Percentiles rank a stretch among this genome's conserved stretches.
Conservation (phyloP, 1,284 basidiomycete species). For the Inonotus hispidus region DNA sequence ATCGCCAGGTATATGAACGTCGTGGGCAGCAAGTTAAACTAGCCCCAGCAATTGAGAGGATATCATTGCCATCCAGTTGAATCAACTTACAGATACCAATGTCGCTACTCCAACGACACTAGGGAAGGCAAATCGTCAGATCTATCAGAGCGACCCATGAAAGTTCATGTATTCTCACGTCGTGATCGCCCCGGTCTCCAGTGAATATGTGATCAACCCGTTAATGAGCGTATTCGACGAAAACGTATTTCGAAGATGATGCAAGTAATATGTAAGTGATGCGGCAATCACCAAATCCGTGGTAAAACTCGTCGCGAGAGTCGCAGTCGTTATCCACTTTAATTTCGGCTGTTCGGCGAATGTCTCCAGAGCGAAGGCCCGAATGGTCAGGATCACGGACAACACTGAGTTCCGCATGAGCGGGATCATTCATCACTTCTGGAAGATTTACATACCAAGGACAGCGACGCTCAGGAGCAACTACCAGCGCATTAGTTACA, state of each 20-base stretch:
- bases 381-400: constrained; percentile 38
- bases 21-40: constrained; percentile 52
- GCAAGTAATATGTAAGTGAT: constrained; percentile 48
- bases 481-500: constrained; percentile 27
- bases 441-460: constrained; percentile 2
- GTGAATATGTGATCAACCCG: constrained; percentile 43
- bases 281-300: constrained; percentile 45
- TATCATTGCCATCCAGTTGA: neutral
- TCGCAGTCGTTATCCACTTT: constrained; percentile 33
- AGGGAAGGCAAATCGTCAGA: neutral
- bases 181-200: constrained; percentile 35
- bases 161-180: neutral
- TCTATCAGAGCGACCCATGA: neutral
- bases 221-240: constrained; percentile 43
- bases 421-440: neutral
- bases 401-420: constrained; percentile 2
- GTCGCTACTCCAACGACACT: constrained; percentile 56
- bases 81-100: constrained; percentile 44
- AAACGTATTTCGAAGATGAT: constrained; percentile 41
- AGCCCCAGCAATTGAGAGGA: neutral
- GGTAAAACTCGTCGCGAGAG: constrained; percentile 39
- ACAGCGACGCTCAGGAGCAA: constrained; percentile 32
- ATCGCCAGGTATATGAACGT: constrained; percentile 55
- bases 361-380: constrained; percentile 35
- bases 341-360: constrained; percentile 23